Conservation (phyloP, 768 basidiomycete species). For the Leccinum rimulosum region DNA sequence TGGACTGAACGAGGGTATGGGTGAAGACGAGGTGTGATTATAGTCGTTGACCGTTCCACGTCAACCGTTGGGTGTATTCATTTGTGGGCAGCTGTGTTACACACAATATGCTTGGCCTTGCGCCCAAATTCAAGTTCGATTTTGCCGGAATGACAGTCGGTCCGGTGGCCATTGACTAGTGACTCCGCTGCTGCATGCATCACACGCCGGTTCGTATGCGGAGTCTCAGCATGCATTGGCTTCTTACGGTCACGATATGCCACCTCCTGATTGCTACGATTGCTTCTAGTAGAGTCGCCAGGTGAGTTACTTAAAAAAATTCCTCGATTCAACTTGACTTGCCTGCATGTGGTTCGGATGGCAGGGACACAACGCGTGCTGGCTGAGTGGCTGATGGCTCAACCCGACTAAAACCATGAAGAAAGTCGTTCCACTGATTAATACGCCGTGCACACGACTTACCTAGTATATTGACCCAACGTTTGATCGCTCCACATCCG, state of each 20-base stretch:
- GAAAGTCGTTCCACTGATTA: not conserved
- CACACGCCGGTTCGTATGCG: not conserved
- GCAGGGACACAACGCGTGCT: not conserved
- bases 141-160: not conserved
- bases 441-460: not conserved
- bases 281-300: not conserved
- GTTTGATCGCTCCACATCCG: not conserved
- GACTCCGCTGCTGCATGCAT: not conserved
- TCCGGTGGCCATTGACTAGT: not conserved
- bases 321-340: not conserved
- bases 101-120: not conserved
- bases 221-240: not conserved
- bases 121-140: not conserved
- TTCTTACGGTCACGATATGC: not conserved
- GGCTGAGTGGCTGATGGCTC: not conserved
- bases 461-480: not conserved
- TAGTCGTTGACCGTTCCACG: not conserved
- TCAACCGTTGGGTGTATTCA: not conserved
- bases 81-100: not conserved
- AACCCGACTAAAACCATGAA: not conserved
- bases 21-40: constrained; percentile 21
- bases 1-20: constrained; percentile 18
- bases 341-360: too few relatives aligned
- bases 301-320: not conserved
- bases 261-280: not conserved